Conservation (phyloP, 2,329 filamentous ascomycete species). For the Pleomassaria siparia region DNA sequence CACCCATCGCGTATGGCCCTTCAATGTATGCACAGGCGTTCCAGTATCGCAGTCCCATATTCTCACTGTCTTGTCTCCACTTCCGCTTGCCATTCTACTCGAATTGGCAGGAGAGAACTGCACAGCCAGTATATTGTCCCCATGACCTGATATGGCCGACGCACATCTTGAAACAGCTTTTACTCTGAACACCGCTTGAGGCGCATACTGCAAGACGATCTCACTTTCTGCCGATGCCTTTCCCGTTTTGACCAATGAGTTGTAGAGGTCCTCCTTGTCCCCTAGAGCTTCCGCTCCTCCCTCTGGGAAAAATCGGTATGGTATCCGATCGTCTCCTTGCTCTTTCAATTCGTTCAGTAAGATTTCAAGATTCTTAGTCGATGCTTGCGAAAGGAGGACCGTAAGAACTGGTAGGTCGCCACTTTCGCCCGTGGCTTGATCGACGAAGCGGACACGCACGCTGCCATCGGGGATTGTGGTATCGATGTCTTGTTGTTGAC, state of each 20-base stretch:
- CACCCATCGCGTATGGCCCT: constrained; percentile 89
- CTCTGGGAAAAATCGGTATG: constrained; percentile 65
- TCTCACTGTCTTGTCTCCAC: constrained; percentile 85
- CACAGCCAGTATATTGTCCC: constrained; percentile 82
- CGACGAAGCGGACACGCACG: constrained; percentile 83
- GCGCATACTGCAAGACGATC: constrained; percentile 66
- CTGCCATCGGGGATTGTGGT: constrained; percentile 69
- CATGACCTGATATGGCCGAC: constrained; percentile 85
- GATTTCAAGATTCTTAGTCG: constrained; percentile 84
- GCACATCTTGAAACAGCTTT: constrained; percentile 89
- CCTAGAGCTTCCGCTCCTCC: constrained; percentile 46
- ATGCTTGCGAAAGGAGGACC: constrained; percentile 81
- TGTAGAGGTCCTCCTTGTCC: constrained; percentile 50
- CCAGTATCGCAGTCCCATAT: constrained; percentile 96
- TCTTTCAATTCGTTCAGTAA: constrained; percentile 83
- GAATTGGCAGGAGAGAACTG: constrained; percentile 82
- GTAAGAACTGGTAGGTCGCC: constrained; percentile 68
- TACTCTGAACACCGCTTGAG: constrained; percentile 91
- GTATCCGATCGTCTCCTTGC: constrained; percentile 62
- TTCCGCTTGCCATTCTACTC: constrained; percentile 79
- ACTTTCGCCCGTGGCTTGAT: constrained; percentile 69
- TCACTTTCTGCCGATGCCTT: constrained; percentile 59
- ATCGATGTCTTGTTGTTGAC: constrained; percentile 73
- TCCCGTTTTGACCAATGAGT: constrained; percentile 44
- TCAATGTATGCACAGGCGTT: constrained; percentile 81